A percentile compares a stretch with the other conserved stretches of the same genome.
Evolutionary conservation across 495 filamentous ascomycete genomes (phyloP).

Genomic region (Staphylotrichum tortipilum): DNA sequence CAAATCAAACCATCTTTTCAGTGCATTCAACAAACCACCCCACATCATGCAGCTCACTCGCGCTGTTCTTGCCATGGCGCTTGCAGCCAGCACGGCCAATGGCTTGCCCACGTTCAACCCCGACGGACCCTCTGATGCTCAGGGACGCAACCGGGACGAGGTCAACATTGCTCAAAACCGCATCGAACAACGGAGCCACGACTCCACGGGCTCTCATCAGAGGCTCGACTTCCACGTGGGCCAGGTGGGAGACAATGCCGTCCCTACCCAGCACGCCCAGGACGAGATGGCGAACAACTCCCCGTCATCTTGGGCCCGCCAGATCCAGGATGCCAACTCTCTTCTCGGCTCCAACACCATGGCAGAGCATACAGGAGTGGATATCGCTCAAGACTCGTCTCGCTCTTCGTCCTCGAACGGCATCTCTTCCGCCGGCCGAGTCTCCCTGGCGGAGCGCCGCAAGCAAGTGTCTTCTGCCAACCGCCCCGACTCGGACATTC

Average conservation of each 20-base stretch:
- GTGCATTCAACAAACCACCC: no score
- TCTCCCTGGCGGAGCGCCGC: background rate
- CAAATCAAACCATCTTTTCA: no score
- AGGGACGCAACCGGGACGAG: no score
- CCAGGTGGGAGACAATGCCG: no score
- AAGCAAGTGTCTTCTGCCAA: no score
- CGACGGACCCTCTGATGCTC: background rate
- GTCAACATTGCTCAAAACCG: no score
- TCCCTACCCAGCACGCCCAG: background rate
- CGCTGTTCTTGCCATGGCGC: slow-evolving; percentile 11
- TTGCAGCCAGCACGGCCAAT: slow-evolving; percentile 12
- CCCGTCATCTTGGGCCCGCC: no score
- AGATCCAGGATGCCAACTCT: background rate
- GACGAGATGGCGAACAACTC: background rate
- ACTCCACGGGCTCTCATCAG: background rate
- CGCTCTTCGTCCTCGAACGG: background rate
- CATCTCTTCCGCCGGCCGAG: background rate
- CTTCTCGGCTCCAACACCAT: no score
- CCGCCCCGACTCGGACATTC: no score
- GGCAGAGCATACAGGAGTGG: no score
- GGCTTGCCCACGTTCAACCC: slow-evolving; percentile 1
- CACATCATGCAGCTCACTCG: slow-evolving; percentile 20
- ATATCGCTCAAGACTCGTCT: background rate
- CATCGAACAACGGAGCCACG: background rate
- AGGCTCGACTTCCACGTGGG: background rate